Conservation (phyloP, 495 filamentous ascomycete species). For the Zalerion maritima region DNA sequence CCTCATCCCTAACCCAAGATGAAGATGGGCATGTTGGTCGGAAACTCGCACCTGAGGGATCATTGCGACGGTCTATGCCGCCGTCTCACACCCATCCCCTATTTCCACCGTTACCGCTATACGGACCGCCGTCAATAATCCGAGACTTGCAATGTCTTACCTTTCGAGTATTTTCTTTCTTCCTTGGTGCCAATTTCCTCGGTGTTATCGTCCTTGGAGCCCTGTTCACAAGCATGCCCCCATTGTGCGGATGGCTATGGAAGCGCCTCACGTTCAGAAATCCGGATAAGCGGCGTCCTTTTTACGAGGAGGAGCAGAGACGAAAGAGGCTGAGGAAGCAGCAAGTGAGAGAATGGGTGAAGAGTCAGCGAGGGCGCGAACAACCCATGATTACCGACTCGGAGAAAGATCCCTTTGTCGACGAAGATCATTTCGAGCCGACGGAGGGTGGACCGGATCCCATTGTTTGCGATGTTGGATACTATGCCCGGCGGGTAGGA, state of each 20-base stretch:
- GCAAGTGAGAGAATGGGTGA: conserved; percentile 46
- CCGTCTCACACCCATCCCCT: conserved; percentile 62
- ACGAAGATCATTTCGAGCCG: conserved; percentile 44
- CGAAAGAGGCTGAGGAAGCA: conserved; percentile 37
- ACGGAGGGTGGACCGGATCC: conserved; percentile 69
- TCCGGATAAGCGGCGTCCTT: conserved; percentile 45
- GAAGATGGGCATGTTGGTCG: no score
- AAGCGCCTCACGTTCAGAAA: conserved; percentile 37
- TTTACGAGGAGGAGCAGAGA: conserved; percentile 50
- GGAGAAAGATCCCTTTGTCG: conserved; percentile 22
- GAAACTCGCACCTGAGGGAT: conserved; percentile 19
- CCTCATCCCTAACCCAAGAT: no score
- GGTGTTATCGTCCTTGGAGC: conserved; percentile 60
- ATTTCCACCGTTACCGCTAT: conserved; percentile 77
- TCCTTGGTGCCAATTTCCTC: conserved; percentile 66
- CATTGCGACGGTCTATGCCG: conserved; percentile 31
- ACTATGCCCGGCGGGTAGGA: conserved; percentile 81
- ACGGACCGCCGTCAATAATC: conserved; percentile 54
- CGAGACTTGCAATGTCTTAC: conserved; percentile 46
- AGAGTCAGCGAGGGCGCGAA: conserved; percentile 15
- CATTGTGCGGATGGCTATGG: conserved; percentile 29
- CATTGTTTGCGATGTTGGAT: conserved; percentile 61
- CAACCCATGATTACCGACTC: conserved; percentile 11
- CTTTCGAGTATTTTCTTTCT: conserved; percentile 50
- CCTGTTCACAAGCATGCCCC: conserved; percentile 43